Conservation (phyloP, 1,284 basidiomycete species). For the Irpex sp. region DNA sequence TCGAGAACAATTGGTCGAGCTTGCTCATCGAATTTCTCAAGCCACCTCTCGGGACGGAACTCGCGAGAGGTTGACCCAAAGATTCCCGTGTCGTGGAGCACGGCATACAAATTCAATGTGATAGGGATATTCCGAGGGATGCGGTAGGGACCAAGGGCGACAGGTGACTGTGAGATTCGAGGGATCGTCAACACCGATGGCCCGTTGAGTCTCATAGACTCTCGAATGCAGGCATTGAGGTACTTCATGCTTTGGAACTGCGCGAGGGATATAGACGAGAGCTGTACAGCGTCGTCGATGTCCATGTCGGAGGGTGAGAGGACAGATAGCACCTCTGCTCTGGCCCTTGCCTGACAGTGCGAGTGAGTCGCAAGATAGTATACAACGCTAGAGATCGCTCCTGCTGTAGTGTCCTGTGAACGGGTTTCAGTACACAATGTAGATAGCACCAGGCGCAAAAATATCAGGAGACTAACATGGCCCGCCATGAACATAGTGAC, state of each 20-base stretch:
- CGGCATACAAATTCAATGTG: constrained; percentile 36
- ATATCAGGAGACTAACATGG: constrained; percentile 29
- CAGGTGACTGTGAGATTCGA: constrained; percentile 26
- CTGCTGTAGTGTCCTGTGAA: constrained; percentile 40
- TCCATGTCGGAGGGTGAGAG: constrained; percentile 26
- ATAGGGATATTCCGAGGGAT: constrained; percentile 33
- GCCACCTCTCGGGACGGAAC: constrained; percentile 31
- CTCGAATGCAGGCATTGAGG: constrained; percentile 40
- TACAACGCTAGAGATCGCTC: constrained; percentile 36
- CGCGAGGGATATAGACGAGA: constrained; percentile 21
- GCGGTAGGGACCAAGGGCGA: constrained; percentile 24
- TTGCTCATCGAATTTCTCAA: constrained; percentile 9
- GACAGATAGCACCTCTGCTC: constrained; percentile 32
- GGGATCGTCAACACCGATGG: constrained; percentile 37
- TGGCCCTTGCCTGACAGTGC: constrained; percentile 33
- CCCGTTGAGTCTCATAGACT: constrained; percentile 41
- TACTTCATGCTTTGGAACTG: constrained; percentile 31
- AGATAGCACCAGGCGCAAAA: not conserved
- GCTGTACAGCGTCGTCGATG: not conserved
- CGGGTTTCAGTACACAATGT: not conserved
- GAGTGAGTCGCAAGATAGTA: constrained; percentile 40
- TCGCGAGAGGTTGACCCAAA: constrained; percentile 23
- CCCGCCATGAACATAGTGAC: constrained; percentile 43
- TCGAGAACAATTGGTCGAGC: constrained; percentile 2
- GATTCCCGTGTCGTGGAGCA: constrained; percentile 33